Percentiles rank a stretch among this genome's conserved stretches.
These are phyloP conservation scores for Fusarium keratoplasticum DNA, from an alignment of 2,329 filamentous ascomycete genomes.

Conservation along the genomic window DNA sequence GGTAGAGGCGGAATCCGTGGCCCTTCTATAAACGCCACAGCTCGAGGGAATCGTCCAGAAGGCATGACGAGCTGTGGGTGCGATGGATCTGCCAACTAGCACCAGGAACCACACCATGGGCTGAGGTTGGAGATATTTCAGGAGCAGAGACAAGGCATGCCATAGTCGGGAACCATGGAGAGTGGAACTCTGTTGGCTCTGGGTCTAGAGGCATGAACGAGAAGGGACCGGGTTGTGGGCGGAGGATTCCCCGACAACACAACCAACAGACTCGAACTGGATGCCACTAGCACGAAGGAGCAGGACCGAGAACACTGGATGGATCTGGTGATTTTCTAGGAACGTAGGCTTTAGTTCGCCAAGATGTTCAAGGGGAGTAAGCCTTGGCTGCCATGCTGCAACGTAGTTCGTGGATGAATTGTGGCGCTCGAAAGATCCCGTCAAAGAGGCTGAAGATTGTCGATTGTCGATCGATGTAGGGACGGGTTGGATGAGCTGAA, in stretches of 20 bases:
- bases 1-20: background rate
- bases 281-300: background rate
- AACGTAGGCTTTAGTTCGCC: background rate
- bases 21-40: constrained; percentile 2
- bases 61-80: background rate
- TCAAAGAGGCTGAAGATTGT: background rate
- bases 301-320: background rate
- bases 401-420: background rate
- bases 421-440: background rate
- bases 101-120: background rate
- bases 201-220: background rate
- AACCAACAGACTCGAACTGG: background rate
- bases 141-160: background rate
- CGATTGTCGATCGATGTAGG: background rate
- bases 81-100: background rate
- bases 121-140: background rate
- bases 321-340: background rate
- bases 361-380: background rate
- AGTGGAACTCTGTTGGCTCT: constrained; percentile 6
- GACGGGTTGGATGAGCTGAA: background rate
- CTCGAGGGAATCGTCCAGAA: background rate
- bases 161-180: background rate
- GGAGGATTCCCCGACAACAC: background rate
- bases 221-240: constrained; percentile 1
- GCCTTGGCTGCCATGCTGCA: background rate